phyloP scores from a whole-genome alignment of 257 asterid species.

The Solanum neorickii region DNA sequence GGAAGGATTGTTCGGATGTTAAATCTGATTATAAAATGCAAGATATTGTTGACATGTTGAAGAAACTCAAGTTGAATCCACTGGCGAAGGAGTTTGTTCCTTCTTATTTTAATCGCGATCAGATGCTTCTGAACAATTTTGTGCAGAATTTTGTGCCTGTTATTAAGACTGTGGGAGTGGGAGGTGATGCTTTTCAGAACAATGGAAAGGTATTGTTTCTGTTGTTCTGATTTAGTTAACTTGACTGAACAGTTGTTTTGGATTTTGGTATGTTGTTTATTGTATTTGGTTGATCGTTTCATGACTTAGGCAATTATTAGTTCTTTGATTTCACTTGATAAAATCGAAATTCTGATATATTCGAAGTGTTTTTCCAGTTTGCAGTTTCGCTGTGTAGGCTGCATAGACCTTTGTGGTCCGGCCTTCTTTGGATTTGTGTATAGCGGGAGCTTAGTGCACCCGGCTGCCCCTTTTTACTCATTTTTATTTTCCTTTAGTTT shows the following conservation, averaged over 20 bases:
- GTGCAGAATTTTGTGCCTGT: conserved; percentile 9
- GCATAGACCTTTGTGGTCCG: not conserved
- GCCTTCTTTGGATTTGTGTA: not conserved
- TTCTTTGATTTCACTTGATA: not conserved
- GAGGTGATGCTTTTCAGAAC: conserved; percentile 35
- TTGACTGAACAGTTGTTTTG: not conserved
- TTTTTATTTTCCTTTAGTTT: not conserved
- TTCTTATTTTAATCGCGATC: conserved; percentile 48
- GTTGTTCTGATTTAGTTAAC: not conserved
- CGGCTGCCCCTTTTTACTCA: not conserved
- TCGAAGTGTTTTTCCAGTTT: not conserved
- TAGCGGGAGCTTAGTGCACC: not conserved
- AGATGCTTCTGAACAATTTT: conserved; percentile 34
- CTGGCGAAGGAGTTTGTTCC: conserved; percentile 88
- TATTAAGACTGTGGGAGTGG: conserved; percentile 34
- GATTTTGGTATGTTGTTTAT: not conserved
- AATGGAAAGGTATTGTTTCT: conserved; percentile 52
- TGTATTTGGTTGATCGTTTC: not conserved
- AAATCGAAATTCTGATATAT: not conserved
- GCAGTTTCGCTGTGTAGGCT: not conserved
- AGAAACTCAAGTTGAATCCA: conserved; percentile 77
- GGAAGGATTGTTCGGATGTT: conserved; percentile 23
- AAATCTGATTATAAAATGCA: conserved; percentile 52
- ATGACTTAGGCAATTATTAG: not conserved
- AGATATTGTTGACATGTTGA: conserved; percentile 57